Evolutionary conservation across 148 eudicot species (phyloP), one percentile per base, ranked within the genome.

Genomic region (Drosera capensis): DNA sequence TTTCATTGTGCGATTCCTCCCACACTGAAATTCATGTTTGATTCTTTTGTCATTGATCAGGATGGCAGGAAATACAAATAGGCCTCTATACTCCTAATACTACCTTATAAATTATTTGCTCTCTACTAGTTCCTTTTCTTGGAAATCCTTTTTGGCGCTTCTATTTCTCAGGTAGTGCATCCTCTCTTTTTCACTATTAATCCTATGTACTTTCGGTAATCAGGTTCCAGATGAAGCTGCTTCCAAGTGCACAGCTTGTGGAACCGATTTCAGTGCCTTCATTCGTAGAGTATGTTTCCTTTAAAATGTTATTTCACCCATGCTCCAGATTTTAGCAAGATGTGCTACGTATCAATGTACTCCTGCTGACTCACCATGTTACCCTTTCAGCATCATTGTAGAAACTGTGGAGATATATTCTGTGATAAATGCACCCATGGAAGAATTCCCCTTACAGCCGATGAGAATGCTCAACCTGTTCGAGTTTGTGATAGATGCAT

Each of bases 191-290:
- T 23, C 23, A 22, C 20, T 21, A 15, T 42, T 21, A 14, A 8
- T 23, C 11, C 20, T 24, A 20, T 56, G 3, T 14, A 28, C 23
- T 43, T 20, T 20, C 19, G 5, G 13, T 11, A 11, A 13, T 23
- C 57, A 86, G 95, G 78, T 86, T 55, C 95, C 95, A 49, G 95
- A 86, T 75, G 93, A 86, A 71, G 93, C 93, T 25, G 93, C 68
- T 45, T 40, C 75, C 40, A 86, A 86, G 64, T 86, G 95, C 53
- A 81, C 86, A 1, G 72, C 71, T 9, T 86, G 95, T 66, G 86
- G 71, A 7, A 25, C 70, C 23, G 82, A 86, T 41, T 86, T 86
- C 46, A 44, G 57, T 53, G 95, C 95, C 50, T 81, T 86, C 62
- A 62, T 68, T 31, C 77, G 95, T 18, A 81, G 66, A 80, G 95